These are phyloP conservation scores for Chalciporus sp. DNA, from an alignment of 1,284 basidiomycete species.

Conservation along the genomic window DNA sequence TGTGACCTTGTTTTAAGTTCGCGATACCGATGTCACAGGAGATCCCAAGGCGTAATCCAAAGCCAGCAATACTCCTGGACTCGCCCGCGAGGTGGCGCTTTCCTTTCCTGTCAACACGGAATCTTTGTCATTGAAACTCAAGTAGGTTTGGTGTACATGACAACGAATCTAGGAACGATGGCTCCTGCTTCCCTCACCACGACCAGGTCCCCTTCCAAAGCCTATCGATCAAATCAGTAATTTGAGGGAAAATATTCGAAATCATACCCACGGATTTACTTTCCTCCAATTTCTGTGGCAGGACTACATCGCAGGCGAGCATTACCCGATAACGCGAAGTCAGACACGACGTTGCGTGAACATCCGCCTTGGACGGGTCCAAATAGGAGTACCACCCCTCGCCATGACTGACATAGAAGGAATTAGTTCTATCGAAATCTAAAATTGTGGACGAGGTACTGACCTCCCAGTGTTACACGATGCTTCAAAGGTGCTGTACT, in stretches of 20 bases:
- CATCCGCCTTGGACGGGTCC: constrained; percentile 52
- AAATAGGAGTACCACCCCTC: constrained; percentile 57
- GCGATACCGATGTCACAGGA: too few relatives aligned
- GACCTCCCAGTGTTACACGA: constrained; percentile 50
- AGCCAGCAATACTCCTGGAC: too few relatives aligned
- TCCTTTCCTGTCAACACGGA: background rate
- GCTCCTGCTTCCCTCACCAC: constrained; percentile 15
- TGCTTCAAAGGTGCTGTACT: constrained; percentile 49
- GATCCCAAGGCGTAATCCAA: too few relatives aligned
- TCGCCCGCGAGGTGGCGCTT: too few relatives aligned
- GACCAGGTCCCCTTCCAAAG: constrained; percentile 10
- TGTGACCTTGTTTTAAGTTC: background rate
- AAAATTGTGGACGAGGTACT: constrained; percentile 9
- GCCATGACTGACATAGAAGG: constrained; percentile 42
- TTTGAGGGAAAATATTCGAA: background rate
- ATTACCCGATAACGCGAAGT: constrained; percentile 58
- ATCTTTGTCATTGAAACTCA: background rate
- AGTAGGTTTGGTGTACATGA: constrained; percentile 16
- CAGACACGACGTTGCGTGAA: constrained; percentile 54
- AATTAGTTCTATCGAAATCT: background rate
- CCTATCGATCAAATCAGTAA: constrained; percentile 4
- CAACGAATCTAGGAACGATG: constrained; percentile 14
- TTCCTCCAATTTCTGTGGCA: constrained; percentile 30
- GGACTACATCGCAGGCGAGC: constrained; percentile 51
- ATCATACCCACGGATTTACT: constrained; percentile 7